These are phyloP conservation scores for Linanthus parryae DNA, from an alignment of 148 eudicot genomes.

Conservation along the genomic window DNA sequence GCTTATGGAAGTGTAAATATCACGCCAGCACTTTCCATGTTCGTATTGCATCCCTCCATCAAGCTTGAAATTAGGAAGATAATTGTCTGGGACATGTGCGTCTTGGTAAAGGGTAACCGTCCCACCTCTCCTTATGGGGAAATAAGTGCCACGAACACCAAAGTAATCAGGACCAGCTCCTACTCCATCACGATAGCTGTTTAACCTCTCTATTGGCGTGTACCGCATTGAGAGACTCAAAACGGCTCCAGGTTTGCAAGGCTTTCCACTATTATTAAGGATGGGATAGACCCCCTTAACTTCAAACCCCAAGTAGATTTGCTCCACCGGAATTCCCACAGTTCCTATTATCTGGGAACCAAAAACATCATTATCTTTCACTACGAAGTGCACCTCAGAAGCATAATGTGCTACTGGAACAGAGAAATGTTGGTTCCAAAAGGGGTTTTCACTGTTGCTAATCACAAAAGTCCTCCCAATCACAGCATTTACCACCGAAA, in stretches of 20 bases:
- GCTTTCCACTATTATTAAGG: slow-evolving; percentile 52
- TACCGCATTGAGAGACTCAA: slow-evolving; percentile 65
- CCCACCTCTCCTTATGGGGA: slow-evolving; percentile 91
- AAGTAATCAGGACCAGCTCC: slow-evolving; percentile 85
- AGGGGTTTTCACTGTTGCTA: slow-evolving; percentile 75
- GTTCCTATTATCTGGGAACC: slow-evolving; percentile 87
- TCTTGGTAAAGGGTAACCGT: slow-evolving; percentile 89
- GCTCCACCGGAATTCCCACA: slow-evolving; percentile 72
- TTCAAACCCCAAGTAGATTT: slow-evolving; percentile 41
- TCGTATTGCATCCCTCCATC: slow-evolving; percentile 52
- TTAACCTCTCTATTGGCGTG: slow-evolving; percentile 54
- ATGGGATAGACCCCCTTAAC: slow-evolving; percentile 66
- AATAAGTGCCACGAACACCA: slow-evolving; percentile 79
- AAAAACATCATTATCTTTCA: slow-evolving; percentile 86
- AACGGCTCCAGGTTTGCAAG: slow-evolving; percentile 76
- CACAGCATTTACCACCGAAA: slow-evolving; percentile 53
- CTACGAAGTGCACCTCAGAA: slow-evolving; percentile 72
- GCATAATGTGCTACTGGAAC: slow-evolving; percentile 89
- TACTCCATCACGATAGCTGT: slow-evolving; percentile 62
- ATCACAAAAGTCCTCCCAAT: slow-evolving; percentile 87
- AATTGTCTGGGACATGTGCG: slow-evolving; percentile 86
- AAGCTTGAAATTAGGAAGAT: slow-evolving; percentile 50
- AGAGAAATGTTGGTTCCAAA: slow-evolving; percentile 77
- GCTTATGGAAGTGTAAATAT: slow-evolving; percentile 70
- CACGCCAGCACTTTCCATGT: slow-evolving; percentile 87